Evolutionary conservation across 139 green algal species (phyloP).

Genomic region (Microglena sp.): DNA sequence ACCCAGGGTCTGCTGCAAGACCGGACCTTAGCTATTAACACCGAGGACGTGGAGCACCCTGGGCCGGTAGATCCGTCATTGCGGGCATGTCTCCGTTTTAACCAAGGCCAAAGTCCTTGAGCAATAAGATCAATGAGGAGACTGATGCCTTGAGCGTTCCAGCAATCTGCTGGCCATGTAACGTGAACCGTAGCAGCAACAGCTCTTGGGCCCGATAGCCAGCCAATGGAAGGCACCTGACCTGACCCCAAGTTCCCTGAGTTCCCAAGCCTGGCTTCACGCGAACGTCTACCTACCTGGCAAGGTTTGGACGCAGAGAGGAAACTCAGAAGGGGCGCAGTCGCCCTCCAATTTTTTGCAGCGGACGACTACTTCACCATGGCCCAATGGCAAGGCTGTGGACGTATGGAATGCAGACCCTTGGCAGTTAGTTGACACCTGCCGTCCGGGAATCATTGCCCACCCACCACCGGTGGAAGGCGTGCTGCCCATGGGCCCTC

Average conservation of each 20-base stretch:
- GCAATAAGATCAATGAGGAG: no score
- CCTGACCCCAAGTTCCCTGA: neutral
- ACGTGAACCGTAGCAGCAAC: slow-evolving; percentile 20
- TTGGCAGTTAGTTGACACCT: neutral
- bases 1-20: no score
- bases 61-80: no score
- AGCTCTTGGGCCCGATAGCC: slow-evolving; percentile 11
- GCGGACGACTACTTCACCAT: neutral
- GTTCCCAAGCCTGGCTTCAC: neutral
- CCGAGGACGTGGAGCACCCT: no score
- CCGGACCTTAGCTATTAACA: no score
- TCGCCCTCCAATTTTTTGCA: slow-evolving; percentile 4
- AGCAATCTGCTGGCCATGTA: slow-evolving; percentile 5
- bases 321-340: neutral
- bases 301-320: neutral
- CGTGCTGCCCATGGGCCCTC: slow-evolving; percentile 16
- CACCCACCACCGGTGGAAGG: slow-evolving; percentile 6
- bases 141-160: neutral
- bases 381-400: neutral
- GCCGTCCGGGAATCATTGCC: slow-evolving; percentile 7
- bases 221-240: neutral
- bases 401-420: slow-evolving; percentile 1
- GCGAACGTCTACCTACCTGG: neutral
- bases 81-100: no score
- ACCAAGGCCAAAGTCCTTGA: no score